Percentiles rank a stretch among this genome's conserved stretches.
Evolutionary conservation across 2,329 filamentous ascomycete genomes (phyloP).

Genomic region (Aspergillus floridensis): DNA sequence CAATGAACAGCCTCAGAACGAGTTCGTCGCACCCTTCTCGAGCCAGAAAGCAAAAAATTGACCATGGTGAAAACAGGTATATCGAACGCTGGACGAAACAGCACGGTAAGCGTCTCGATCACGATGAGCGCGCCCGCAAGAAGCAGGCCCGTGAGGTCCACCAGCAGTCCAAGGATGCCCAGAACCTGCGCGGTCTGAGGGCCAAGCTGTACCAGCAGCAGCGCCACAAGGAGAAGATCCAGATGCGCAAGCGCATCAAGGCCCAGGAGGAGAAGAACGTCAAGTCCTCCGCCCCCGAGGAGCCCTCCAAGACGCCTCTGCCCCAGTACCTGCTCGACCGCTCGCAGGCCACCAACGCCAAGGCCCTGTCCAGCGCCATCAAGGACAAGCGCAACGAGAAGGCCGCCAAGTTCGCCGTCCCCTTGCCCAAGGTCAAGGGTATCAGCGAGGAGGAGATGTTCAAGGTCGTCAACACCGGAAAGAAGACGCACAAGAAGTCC

Average conservation of each 20-base stretch:
- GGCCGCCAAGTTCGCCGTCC: constrained; percentile 88
- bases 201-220: constrained; percentile 94
- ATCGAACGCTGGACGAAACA: constrained; percentile 76
- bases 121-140: constrained; percentile 89
- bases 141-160: constrained; percentile 83
- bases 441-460: constrained; percentile 98
- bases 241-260: constrained; percentile 93
- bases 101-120: constrained; percentile 64
- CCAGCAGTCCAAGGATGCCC: constrained; percentile 82
- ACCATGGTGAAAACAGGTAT: constrained; percentile 41
- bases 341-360: constrained; percentile 63
- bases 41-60: constrained; percentile 16
- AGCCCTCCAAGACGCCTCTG: constrained; percentile 73
- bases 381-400: constrained; percentile 96
- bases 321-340: constrained; percentile 93
- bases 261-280: constrained; percentile 95
- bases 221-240: constrained; percentile 95
- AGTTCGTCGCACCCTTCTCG: constrained; percentile 33
- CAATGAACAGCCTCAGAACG: constrained; percentile 41
- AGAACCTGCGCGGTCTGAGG: constrained; percentile 85
- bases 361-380: constrained; percentile 78
- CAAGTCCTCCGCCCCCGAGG: constrained; percentile 75
- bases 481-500: constrained; percentile 85
- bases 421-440: constrained; percentile 87
- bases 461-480: constrained; percentile 91